phyloP scores from a whole-genome alignment of 148 eudicot genomes.

The Nepenthes gracilis region DNA sequence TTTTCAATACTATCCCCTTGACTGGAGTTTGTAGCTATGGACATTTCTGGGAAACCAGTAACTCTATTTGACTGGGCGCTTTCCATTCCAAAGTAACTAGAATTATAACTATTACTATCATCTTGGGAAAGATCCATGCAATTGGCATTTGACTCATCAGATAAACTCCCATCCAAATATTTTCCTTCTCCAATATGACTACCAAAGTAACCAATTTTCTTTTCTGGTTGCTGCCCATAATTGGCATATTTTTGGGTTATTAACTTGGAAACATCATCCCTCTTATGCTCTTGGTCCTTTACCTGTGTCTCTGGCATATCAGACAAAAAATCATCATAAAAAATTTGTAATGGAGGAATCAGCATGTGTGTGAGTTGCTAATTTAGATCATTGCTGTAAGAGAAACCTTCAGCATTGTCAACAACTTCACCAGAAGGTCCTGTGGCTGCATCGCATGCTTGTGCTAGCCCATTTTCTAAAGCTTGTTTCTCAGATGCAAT shows the following conservation, averaged over 20 bases:
- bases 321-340: conserved; percentile 15
- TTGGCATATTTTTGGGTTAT: conserved; percentile 11
- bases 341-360: conserved; percentile 12
- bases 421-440: conserved; percentile 13
- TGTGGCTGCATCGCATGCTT: conserved; percentile 8
- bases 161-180: conserved; percentile 17
- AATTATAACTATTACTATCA: conserved; percentile 13
- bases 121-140: conserved; percentile 9
- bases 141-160: conserved; percentile 7
- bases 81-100: conserved; percentile 19
- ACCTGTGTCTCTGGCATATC: conserved; percentile 21
- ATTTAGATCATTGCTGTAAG: conserved; percentile 11
- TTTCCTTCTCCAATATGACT: conserved; percentile 20
- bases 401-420: conserved; percentile 18
- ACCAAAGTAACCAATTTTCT: conserved; percentile 14
- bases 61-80: conserved; percentile 17
- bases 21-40: conserved; percentile 7
- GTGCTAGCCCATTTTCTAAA: conserved; percentile 27
- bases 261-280: conserved; percentile 11
- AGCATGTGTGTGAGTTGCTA: conserved; percentile 7
- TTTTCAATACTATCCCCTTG: conserved; percentile 17
- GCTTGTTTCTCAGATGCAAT: conserved; percentile 26
- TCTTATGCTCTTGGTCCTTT: conserved; percentile 22
- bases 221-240: conserved; percentile 9
- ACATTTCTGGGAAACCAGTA: conserved; percentile 15